Evolutionary conservation across 768 basidiomycete genomes (phyloP), one percentile per base, ranked within the genome.

Genomic region (Paxillus rubicundulus): DNA sequence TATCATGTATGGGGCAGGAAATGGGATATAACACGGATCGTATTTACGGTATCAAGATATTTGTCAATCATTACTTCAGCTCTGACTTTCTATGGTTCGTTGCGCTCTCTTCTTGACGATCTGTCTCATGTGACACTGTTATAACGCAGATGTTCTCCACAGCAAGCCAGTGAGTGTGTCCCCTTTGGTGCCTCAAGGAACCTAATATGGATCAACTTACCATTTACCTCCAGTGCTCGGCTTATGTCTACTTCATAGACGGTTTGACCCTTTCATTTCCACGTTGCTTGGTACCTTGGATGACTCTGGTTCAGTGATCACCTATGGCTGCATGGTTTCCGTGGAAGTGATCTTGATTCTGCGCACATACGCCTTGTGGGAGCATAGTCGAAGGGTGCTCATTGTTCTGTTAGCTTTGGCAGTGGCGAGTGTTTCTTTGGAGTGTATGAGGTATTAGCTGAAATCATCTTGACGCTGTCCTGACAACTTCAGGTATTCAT

Each of bases 31-130:
- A 36, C 66, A 32, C 64, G 64, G 28, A 30, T 59, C 20, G 48
- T 68, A 16, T 66, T 66, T 44, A 61, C 64, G 5, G 5, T 66
- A 6, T 49, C 66, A 41, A 66, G 65, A 56, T 68, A 68, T 47
- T 47, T 68, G 36, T 49, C 67, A 24, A 59, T 66, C 30, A 4
- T 66, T 47, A 32, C 59, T 10, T 50, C 57, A 14, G 49, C 52
- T 0, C 30, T 62, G n/a, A 53, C 60, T 13, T 59, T 56, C 28
- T 65, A 62, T 45, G 49, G 65, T 62, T 8, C 3, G 56, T 54
- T 18, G 43, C 33, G 3, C 14, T 6, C 39, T 51, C 10, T 24
- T 41, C 7, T 32, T 33, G 12, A 1, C 10, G 1, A 1, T 12
- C 36, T 18, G 5, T 34, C 45, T 57, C 18, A 63, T n/a, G 24